Base-by-base conservation (phyloP, 495 filamentous ascomycete species). In the Hyaloscypha finlandica region DNA sequence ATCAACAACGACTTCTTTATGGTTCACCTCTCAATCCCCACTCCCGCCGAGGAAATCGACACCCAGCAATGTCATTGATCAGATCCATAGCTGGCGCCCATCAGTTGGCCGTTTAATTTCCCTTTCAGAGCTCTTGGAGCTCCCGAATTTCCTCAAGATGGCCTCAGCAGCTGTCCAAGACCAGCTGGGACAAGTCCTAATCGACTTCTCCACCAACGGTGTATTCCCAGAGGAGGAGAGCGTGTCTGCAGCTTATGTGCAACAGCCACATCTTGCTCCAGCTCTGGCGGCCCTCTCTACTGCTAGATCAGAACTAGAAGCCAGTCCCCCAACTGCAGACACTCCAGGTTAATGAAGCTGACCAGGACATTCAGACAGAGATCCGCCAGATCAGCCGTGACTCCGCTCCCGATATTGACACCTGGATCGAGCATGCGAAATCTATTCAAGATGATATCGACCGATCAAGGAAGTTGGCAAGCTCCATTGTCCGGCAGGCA, bases 351-450 rank as follows among this genome's bases (percentile, higher is more conserved):
- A 37, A 37, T 33, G 29, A 8, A 59, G 29, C 53, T 56, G 29
- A 56, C 53, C 4, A 29, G 29, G 1, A 56, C 53, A 56, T 42
- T 8, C 37, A 74, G 72, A 57, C 39, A 19, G 87, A 92, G 66
- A 89, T 97, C 48, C 89, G 87, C 61, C 75, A 79, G 30, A 82
- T 92, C 48, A 94, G 92, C 80, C 84, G 86, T 48, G 86, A 90
- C 55, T 89, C 86, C 51, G 88, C 88, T 53, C 85, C 89, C 25
- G 90, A 95, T 72, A 88, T 95, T 68, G 89, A 92, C 72, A 81
- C 86, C 67, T 97, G 94, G 94, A 90, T 95, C 63, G 76, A 81
- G 25, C 91, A 94, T 75, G 92, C 93, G 37, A 90, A 90, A 74
- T 86, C 89, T 59, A 85, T 96, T n/a, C 90, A 92, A 72, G 82